Base-by-base conservation (phyloP, 2,329 filamentous ascomycete genomes). In the Talaromyces rugulosus region DNA sequence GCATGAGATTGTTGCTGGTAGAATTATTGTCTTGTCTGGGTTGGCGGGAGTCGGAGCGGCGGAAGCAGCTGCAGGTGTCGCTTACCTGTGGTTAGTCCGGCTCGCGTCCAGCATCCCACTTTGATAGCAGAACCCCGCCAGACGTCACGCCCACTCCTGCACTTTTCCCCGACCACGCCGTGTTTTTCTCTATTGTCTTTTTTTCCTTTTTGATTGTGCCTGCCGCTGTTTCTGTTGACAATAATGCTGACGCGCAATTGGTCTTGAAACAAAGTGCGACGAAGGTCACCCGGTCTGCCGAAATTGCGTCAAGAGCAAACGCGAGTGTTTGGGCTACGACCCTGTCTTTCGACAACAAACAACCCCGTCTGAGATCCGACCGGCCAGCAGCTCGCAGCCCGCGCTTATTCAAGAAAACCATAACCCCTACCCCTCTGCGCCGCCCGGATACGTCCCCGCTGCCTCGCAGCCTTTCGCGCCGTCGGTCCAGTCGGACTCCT, bases 241-340 rank as follows among this genome's bases (percentile, higher is more conserved):
- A 62, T 63, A 63, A 55, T 68, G 62, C 60, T 67, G 63, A 66
- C 64, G 42, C 51, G 56, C 56, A 56, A 62, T 64, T 64, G 65
- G 50, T 61, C n/a, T 27, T 47, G 18, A 42, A 56, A 68, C 64
- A 68, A 75, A 97, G 95, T 99, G 95, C 80, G 95, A 98, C 85
- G 95, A 99, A 82, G 88, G 87, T 64, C 92, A 96, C 77, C 95
- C 95, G 27, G 88, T 89, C 63, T 99, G 95, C 82, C 79, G 85
- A 69, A 89, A 89, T 72, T 89, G 86, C 70, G 81, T 85, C 67
- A 89, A 89, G 73, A 87, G 84, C 75, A 88, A 88, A 72, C 84
- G 86, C 69, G 85, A 87, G 72, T 89, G 86, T 71, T 74, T 87
- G 64, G 86, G 86, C 63, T 89, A 88, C 82, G 86, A 89, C 70